Conservation (phyloP, 2,329 filamentous ascomycete species). For the Xylariaceae sp. region DNA sequence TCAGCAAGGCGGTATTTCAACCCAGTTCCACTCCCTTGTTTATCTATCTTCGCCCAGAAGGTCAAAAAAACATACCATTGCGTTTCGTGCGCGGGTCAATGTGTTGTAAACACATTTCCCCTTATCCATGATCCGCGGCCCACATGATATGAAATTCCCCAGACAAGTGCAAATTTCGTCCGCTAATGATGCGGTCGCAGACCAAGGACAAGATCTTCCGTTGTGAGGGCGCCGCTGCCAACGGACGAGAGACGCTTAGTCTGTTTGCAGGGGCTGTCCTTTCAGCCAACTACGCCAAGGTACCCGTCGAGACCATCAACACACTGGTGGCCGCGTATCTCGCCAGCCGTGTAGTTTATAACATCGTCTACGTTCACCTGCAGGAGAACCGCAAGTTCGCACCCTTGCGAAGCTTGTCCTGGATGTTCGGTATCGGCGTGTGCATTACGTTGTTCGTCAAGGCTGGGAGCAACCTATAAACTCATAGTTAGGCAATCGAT, state of each 20-base stretch:
- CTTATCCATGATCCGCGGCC: not conserved
- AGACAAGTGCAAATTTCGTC: not conserved
- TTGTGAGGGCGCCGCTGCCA: slow-evolving; percentile 18
- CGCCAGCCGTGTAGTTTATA: slow-evolving; percentile 36
- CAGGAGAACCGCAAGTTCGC: slow-evolving; percentile 37
- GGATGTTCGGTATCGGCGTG: slow-evolving; percentile 33
- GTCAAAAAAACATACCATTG: no score
- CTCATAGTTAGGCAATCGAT: not conserved
- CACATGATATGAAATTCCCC: not conserved
- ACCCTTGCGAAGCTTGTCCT: slow-evolving; percentile 35
- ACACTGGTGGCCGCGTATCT: slow-evolving; percentile 37
- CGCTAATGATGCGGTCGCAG: slow-evolving; percentile 11
- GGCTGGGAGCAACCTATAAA: slow-evolving; percentile 33
- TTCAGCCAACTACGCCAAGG: slow-evolving; percentile 41
- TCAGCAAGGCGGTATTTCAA: slow-evolving; percentile 19
- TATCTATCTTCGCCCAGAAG: not conserved
- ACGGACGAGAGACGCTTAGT: slow-evolving; percentile 21
- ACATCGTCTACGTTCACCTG: slow-evolving; percentile 39
- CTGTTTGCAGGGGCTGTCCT: slow-evolving; percentile 32
- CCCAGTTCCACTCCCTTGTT: not conserved
- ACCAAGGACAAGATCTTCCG: slow-evolving; percentile 22
- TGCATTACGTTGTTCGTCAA: slow-evolving; percentile 37
- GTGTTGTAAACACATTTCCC: not conserved
- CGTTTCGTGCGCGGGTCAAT: not conserved
- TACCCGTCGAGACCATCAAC: slow-evolving; percentile 37